Percentiles rank a stretch among this genome's conserved stretches.
These are phyloP conservation scores for Ascochyta pisi DNA, from an alignment of 2,329 filamentous ascomycete species.

Conservation along the genomic window DNA sequence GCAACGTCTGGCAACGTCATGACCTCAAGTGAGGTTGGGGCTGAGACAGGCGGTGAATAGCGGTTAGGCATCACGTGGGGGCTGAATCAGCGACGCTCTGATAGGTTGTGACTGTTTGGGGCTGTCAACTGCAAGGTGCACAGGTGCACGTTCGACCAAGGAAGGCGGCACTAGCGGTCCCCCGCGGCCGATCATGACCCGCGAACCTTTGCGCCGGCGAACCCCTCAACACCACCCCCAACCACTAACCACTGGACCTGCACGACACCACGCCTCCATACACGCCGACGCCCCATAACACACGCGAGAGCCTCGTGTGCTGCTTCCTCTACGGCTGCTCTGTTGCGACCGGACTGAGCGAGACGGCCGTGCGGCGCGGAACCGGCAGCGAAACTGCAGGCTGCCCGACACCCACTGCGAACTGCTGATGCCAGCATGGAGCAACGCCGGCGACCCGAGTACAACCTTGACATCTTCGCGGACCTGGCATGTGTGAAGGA, in stretches of 20 bases:
- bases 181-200: conserved; percentile 9
- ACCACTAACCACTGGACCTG: conserved; percentile 16
- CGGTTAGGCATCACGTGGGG: conserved; percentile 7
- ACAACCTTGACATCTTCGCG: conserved; percentile 91
- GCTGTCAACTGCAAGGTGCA: neutral
- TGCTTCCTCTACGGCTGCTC: neutral
- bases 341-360: neutral
- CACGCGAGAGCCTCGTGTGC: neutral
- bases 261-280: conserved; percentile 23
- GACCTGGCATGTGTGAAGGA: conserved; percentile 90
- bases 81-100: conserved; percentile 18
- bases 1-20: conserved; percentile 7
- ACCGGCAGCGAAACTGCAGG: conserved; percentile 4
- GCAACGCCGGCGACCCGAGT: conserved; percentile 76
- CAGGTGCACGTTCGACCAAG: too few species aligned
- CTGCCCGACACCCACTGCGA: neutral
- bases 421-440: conserved; percentile 61
- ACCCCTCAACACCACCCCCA: conserved; percentile 5
- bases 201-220: too few species aligned
- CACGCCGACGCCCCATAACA: conserved; percentile 10
- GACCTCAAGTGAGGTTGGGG: neutral
- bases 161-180: conserved; percentile 1
- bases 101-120: conserved; percentile 16
- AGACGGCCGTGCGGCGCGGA: conserved; percentile 18
- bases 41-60: conserved; percentile 23